Base-by-base conservation (phyloP, 257 asterid genomes). In the Primulina tabacum region DNA sequence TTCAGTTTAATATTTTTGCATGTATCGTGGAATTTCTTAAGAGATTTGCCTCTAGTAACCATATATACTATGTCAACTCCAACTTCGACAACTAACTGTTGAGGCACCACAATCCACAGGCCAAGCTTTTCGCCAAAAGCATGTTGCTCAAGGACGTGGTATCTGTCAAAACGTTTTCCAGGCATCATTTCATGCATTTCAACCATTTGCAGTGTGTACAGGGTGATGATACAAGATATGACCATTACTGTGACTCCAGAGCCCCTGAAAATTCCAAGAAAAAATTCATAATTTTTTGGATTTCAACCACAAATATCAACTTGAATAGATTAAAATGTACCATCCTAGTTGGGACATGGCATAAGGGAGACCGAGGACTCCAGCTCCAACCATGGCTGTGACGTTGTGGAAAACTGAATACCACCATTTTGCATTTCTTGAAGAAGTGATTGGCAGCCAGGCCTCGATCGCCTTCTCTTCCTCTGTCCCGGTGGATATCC, bases 131-230 rank as follows among this genome's bases (percentile, higher is more conserved):
- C 95, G 0, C 98, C 98, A 38, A 92, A 92, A 18, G 96, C 98
- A 43, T 92, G 87, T 76, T 92, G 96, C 0, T 97, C 98, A 4
- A 92, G 85, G 75, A 89, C 98, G 4, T 92, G 98, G 70, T 92
- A 92, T 75, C 98, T 76, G 71, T 92, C 97, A 62, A 92, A 88
- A 58, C 98, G 91, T 76, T 86, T 92, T 2, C 98, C 98, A 0
- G 95, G 97, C 8, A 90, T 95, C 96, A 88, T 90, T 65, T 92
- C 98, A 10, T 92, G 98, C 98, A 92, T 92, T 61, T 92, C 95
- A 21, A 92, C 98, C 98, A 92, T 92, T 76, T 92, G 98, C 33
- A 90, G 10, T 0, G 98, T 92, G 84, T 92, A 92, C 0, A 92
- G 61, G 0, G 98, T 92, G 65, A 92, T 59, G 65, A 90, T 71